Conservation (phyloP, 192 early-diverging fungal species). For the Coemansia sp. region DNA sequence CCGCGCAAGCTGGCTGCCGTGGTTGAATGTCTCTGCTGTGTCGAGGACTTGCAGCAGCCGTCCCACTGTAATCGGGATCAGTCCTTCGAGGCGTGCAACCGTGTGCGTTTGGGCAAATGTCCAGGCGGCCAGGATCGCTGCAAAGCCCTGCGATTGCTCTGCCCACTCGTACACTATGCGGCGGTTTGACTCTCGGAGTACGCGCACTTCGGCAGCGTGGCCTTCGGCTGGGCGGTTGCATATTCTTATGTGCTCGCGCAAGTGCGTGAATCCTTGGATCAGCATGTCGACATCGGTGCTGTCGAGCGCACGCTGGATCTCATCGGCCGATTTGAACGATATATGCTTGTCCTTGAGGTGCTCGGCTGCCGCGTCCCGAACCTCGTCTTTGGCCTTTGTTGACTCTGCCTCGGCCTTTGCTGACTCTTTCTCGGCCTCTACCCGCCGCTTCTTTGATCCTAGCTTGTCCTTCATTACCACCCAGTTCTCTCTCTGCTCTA, state of each 20-base stretch:
- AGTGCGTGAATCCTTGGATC: slow-evolving; percentile 49
- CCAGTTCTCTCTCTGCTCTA: no score
- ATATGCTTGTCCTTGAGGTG: slow-evolving; percentile 32
- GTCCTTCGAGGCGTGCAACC: slow-evolving; percentile 27
- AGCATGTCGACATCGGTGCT: slow-evolving; percentile 39
- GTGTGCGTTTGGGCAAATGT: slow-evolving; percentile 19
- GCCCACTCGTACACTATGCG: slow-evolving; percentile 52
- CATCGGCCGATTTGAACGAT: slow-evolving; percentile 34
- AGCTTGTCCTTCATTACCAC: neutral
- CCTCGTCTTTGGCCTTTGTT: slow-evolving; percentile 6
- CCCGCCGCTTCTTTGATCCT: neutral
- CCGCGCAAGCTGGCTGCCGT: slow-evolving; percentile 27
- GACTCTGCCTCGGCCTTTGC: slow-evolving; percentile 11
- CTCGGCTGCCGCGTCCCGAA: neutral
- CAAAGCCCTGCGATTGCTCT: slow-evolving; percentile 22
- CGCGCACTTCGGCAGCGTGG: slow-evolving; percentile 7
- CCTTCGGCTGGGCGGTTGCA: slow-evolving; percentile 23
- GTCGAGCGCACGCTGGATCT: slow-evolving; percentile 30
- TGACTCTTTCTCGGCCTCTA: neutral
- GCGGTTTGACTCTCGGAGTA: slow-evolving; percentile 26
- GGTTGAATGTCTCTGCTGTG: slow-evolving; percentile 8
- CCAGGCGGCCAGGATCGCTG: slow-evolving; percentile 29
- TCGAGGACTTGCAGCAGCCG: slow-evolving; percentile 30
- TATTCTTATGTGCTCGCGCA: slow-evolving; percentile 49
- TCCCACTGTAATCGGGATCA: slow-evolving; percentile 25